Base-by-base conservation (phyloP, 2,329 filamentous ascomycete species). In the Cladosporium austrohemisphaericum region DNA sequence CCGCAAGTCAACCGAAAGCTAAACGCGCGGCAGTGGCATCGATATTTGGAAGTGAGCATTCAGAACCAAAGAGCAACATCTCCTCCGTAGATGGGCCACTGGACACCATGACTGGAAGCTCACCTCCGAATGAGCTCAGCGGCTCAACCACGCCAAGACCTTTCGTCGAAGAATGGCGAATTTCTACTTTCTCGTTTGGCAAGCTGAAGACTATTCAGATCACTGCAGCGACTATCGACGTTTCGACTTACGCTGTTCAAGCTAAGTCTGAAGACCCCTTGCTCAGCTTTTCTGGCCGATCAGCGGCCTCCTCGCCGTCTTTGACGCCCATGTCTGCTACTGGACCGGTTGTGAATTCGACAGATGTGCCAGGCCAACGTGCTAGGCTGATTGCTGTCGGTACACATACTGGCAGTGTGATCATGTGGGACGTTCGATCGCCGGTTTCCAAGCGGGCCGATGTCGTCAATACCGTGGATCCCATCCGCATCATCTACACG, bases 341-440 rank as follows among this genome's bases (percentile, higher is more conserved):
- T 62, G 75, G 65, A 62, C 74, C 61, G 59, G 71, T 66, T 55
- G 65, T 62, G 48, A 73, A 60, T 50, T 62, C 70, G 18, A 62
- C 70, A 4, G 86, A 94, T 55, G 81, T 96, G 23, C 92, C 92
- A 3, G 93, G 93, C 5, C 86, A 90, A 51, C 81, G 91, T 54
- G 86, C 86, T 51, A 85, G 92, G 10, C 80, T 95, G 35, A 65
- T 97, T 29, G 88, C 87, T 14, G 71, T 90, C 38, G 93, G 93
- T 14, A 97, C 91, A 0, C 83, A 81, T 47, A 79, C 75, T 8
- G 93, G 93, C 0, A 75, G 75, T n/a, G 75, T 97, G 5, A 68
- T 93, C 6, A 68, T 95, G 1, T 98, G 91, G 90, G 86, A 98
- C 62, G 79, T 88, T 59, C 85, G 93, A 47, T 83, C 85, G 22